phyloP scores from a whole-genome alignment of 1,139 yeast species.

The Kodamaea sp. region DNA sequence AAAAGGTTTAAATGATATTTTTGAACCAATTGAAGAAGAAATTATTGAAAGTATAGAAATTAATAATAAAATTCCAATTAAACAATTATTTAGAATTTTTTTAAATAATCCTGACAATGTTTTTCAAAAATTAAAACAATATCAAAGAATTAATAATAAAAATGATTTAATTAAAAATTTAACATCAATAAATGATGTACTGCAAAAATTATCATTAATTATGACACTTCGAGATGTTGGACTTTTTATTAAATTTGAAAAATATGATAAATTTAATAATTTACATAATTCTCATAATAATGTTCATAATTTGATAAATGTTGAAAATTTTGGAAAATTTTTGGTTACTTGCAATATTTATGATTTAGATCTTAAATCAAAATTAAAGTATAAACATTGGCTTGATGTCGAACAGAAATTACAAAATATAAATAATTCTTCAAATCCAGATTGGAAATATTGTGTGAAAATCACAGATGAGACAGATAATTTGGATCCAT shows the following conservation, averaged over 20 bases:
- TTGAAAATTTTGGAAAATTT: constrained; percentile 27
- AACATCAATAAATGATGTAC: constrained; percentile 38
- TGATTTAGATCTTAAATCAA: constrained; percentile 45
- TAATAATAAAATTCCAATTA: constrained; percentile 27
- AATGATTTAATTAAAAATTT: constrained; percentile 36
- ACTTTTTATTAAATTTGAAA: constrained; percentile 42
- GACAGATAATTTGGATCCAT: constrained; percentile 5
- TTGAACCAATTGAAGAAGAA: constrained; percentile 25
- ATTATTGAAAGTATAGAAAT: constrained; percentile 17
- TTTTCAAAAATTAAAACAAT: constrained; percentile 35
- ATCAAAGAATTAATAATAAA: constrained; percentile 34
- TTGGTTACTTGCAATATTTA: constrained; percentile 39
- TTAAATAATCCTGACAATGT: constrained; percentile 33
- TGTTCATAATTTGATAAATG: constrained; percentile 27
- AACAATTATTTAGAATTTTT: constrained; percentile 25
- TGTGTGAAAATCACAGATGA: constrained; percentile 20
- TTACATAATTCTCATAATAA: constrained; percentile 35
- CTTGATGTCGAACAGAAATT: constrained; percentile 34
- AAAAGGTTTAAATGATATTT: constrained; percentile 34
- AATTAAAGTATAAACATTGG: constrained; percentile 42
- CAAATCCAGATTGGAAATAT: constrained; percentile 35
- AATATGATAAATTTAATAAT: constrained; percentile 27
- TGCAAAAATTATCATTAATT: constrained; percentile 40
- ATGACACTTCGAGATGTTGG: constrained; percentile 61
- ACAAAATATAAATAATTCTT: constrained; percentile 33